Percentiles rank a stretch among this genome's conserved stretches.
phyloP scores from a whole-genome alignment of 2,329 filamentous ascomycete species.

The Aotearoamyces nothofagi region DNA sequence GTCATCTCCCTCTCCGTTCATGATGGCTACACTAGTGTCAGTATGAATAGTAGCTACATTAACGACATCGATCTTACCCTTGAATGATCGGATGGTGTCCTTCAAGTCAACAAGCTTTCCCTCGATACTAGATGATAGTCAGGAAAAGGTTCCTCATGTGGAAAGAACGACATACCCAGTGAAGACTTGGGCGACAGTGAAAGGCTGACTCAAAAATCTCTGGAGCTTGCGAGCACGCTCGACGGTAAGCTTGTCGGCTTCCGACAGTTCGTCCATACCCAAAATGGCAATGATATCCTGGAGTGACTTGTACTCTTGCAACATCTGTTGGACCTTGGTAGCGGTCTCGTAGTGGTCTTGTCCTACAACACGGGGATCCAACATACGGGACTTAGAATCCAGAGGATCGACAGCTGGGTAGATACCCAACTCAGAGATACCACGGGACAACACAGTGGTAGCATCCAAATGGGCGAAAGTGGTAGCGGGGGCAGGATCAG shows the following conservation, averaged over 20 bases:
- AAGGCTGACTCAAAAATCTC: constrained; percentile 98
- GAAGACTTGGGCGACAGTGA: constrained; percentile 77
- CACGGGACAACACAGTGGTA: constrained; percentile 99
- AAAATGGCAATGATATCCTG: constrained; percentile 99
- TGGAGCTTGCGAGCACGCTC: constrained; percentile 99
- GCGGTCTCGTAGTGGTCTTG: constrained; percentile 95
- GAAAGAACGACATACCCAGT: too few species aligned
- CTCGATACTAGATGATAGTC: constrained; percentile 55
- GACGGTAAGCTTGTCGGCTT: constrained; percentile 98
- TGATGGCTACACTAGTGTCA: constrained; percentile 35
- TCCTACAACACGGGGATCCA: constrained; percentile 96
- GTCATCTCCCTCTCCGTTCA: constrained; percentile 87
- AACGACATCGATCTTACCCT: constrained; percentile 59
- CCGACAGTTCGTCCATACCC: constrained; percentile 99
- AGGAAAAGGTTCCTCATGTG: neutral
- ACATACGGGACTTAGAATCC: constrained; percentile 98
- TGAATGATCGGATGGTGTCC: constrained; percentile 96
- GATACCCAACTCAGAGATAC: constrained; percentile 99
- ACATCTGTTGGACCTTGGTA: constrained; percentile 93
- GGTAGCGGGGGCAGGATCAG: constrained; percentile 96
- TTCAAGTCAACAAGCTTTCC: constrained; percentile 95
- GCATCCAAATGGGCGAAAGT: constrained; percentile 99
- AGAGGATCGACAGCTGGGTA: constrained; percentile 99
- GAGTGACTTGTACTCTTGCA: constrained; percentile 99
- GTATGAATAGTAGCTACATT: neutral